These are phyloP conservation scores for Tulasnella sp. DNA, from an alignment of 768 basidiomycete species.

Conservation along the genomic window DNA sequence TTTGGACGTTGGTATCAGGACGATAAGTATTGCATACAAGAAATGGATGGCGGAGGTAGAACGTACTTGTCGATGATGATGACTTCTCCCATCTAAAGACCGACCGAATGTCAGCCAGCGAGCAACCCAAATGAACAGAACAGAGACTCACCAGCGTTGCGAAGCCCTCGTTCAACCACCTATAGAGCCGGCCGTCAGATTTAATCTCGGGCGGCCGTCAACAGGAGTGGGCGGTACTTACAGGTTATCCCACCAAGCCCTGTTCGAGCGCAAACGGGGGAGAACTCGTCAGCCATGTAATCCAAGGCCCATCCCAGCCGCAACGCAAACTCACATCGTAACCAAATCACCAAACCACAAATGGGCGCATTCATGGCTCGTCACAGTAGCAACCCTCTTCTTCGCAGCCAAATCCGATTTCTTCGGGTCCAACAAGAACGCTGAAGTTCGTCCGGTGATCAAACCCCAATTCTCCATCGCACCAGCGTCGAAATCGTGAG, in stretches of 20 bases:
- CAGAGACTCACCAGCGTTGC: conserved; percentile 58
- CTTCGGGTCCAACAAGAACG: conserved; percentile 72
- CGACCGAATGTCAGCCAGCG: background rate
- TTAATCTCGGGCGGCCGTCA: background rate
- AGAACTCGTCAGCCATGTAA: background rate
- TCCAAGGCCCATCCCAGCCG: background rate
- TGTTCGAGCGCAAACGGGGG: conserved; percentile 34
- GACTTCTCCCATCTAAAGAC: conserved; percentile 70
- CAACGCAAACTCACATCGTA: conserved; percentile 53
- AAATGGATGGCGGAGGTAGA: background rate
- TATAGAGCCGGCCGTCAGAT: background rate
- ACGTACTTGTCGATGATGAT: conserved; percentile 64
- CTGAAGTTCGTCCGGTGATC: conserved; percentile 80
- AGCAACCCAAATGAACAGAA: background rate
- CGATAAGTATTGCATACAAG: background rate
- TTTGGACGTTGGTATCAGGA: conserved; percentile 15
- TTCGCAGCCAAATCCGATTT: conserved; percentile 57
- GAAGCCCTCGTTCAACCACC: conserved; percentile 49
- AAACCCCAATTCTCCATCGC: conserved; percentile 96
- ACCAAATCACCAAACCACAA: conserved; percentile 17
- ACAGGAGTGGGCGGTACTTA: conserved; percentile 1
- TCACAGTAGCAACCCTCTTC: conserved; percentile 67
- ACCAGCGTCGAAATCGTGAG: conserved; percentile 81
- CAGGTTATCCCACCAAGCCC: conserved; percentile 87
- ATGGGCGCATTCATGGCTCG: conserved; percentile 47